Percentiles rank a stretch among this genome's conserved stretches.
Conservation (phyloP, 176 grass and related monocot species). For the Triticum monococcum region DNA sequence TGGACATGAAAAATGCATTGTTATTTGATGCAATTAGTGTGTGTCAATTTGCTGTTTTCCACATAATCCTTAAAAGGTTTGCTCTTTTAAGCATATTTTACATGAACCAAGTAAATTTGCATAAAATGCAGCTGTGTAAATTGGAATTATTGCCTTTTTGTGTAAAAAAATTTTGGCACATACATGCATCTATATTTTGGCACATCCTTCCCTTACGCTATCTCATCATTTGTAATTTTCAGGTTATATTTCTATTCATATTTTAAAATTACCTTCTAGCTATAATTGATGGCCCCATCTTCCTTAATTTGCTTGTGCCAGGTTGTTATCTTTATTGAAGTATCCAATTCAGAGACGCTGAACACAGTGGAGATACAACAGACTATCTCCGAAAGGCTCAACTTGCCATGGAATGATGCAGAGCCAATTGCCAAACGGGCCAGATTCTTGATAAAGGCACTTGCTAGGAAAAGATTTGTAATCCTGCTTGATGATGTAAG, state of each 20-base stretch:
- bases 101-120: background rate
- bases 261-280: background rate
- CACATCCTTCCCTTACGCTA: background rate
- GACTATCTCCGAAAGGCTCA: slow-evolving; percentile 55
- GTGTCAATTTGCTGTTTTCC: background rate
- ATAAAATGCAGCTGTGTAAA: slow-evolving; percentile 10
- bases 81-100: background rate
- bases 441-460: slow-evolving; percentile 40
- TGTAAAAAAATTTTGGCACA: background rate
- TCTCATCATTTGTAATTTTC: background rate
- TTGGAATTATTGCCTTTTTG: background rate
- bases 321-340: slow-evolving; percentile 70
- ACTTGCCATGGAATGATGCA: slow-evolving; percentile 57
- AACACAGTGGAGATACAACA: slow-evolving; percentile 55
- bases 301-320: slow-evolving; percentile 16
- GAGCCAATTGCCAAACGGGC: slow-evolving; percentile 35
- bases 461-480: slow-evolving; percentile 61
- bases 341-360: slow-evolving; percentile 59
- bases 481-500: slow-evolving; percentile 66
- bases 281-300: background rate
- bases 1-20: background rate
- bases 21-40: background rate
- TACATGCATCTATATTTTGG: background rate
- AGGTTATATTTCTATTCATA: background rate
- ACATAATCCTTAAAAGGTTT: background rate